A percentile compares a stretch with the other conserved stretches of the same genome.
Evolutionary conservation across 192 early-diverging fungal genomes (phyloP).

Genomic region (Jimgerdemannia flammicorona): DNA sequence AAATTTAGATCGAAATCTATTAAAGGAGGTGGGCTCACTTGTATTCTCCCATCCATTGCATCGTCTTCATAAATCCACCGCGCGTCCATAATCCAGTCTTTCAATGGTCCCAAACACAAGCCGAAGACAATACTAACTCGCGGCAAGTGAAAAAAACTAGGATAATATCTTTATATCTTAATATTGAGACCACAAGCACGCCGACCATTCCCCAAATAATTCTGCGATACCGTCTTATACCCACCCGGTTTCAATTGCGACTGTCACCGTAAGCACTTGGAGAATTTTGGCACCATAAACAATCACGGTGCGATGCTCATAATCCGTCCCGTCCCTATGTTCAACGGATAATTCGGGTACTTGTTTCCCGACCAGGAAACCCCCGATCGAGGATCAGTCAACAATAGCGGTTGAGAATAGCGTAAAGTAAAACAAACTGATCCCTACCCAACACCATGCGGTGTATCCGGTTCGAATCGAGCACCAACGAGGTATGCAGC

Average conservation of each 20-base stretch:
- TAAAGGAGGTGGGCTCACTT: neutral
- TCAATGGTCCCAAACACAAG: constrained; percentile 31
- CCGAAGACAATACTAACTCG: neutral
- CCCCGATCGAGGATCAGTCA: neutral
- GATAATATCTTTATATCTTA: neutral
- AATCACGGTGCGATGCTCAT: constrained; percentile 24
- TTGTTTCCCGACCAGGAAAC: neutral
- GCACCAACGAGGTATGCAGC: constrained; percentile 27
- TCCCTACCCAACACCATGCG: constrained; percentile 46
- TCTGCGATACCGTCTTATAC: neutral
- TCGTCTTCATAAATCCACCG: constrained; percentile 57
- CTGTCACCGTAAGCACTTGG: constrained; percentile 19
- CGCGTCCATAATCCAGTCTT: constrained; percentile 78
- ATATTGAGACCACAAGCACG: neutral
- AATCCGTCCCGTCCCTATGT: neutral
- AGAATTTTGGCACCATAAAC: constrained; percentile 37
- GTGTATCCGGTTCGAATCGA: constrained; percentile 43
- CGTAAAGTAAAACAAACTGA: neutral
- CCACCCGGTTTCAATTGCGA: neutral
- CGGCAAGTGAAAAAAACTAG: neutral
- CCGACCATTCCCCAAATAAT: neutral
- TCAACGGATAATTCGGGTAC: constrained; percentile 12
- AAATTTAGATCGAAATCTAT: neutral
- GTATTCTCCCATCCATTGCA: neutral
- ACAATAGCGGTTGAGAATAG: neutral